Evolutionary conservation across 140 eudicot species (phyloP).

Genomic region (Ambrosia hybrid): DNA sequence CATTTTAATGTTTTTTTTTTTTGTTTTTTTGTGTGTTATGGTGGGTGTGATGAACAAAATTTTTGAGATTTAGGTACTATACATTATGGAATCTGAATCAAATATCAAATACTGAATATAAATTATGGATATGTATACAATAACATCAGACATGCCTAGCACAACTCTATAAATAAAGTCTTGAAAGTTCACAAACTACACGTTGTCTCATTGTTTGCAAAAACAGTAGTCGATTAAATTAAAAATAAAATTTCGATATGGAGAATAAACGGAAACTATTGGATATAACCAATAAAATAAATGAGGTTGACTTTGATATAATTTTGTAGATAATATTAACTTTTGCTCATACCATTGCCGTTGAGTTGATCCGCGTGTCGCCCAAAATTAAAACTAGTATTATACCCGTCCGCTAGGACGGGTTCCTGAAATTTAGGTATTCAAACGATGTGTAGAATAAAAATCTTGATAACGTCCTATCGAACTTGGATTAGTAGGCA

Average conservation of each 20-base stretch:
- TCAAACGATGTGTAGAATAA: too few relatives aligned
- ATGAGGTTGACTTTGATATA: not conserved
- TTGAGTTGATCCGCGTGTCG: too few relatives aligned
- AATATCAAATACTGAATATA: conserved; percentile 18
- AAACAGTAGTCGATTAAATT: not conserved
- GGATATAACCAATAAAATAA: not conserved
- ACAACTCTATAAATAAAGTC: conserved; percentile 23
- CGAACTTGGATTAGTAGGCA: too few relatives aligned
- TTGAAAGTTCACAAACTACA: conserved; percentile 13
- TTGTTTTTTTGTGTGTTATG: conserved; percentile 1
- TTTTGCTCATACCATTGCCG: too few relatives aligned
- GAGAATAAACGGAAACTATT: too few relatives aligned
- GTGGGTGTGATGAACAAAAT: conserved; percentile 12
- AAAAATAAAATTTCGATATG: too few relatives aligned
- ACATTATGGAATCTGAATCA: conserved; percentile 7
- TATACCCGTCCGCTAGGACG: too few relatives aligned
- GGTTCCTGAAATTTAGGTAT: too few relatives aligned
- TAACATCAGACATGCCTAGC: conserved; percentile 22
- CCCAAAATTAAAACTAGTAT: too few relatives aligned
- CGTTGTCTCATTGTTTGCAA: conserved; percentile 17
- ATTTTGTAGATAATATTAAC: too few relatives aligned
- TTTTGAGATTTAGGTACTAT: conserved; percentile 2
- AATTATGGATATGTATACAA: not conserved
- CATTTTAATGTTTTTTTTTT: conserved; percentile 29
- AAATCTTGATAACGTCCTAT: too few relatives aligned